A percentile compares a stretch with the other conserved stretches of the same genome.
Conservation (phyloP, 176 grass and related monocot genomes). For the Melocanna baccifera region DNA sequence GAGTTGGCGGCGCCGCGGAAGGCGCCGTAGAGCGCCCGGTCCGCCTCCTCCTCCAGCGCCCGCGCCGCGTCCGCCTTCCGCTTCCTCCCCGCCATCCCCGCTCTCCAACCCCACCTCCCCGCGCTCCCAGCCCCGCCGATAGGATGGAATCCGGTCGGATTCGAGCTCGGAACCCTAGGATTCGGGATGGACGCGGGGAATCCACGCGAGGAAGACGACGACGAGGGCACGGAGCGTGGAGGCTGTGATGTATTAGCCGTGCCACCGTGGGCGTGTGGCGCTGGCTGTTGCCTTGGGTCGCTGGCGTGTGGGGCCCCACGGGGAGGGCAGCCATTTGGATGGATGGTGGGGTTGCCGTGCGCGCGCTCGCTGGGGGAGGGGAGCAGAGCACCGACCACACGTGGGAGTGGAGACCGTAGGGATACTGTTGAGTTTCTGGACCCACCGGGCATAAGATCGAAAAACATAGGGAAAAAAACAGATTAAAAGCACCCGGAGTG, state of each 20-base stretch:
- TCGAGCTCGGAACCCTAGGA: neutral
- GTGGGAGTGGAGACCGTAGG: no score
- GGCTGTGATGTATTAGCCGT: no score
- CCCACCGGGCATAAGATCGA: no score
- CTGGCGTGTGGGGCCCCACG: neutral
- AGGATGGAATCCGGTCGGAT: neutral
- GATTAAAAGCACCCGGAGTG: no score
- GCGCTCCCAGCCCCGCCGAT: neutral
- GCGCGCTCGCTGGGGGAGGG: neutral
- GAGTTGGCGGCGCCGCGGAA: conserved; percentile 42
- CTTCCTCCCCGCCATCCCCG: neutral
- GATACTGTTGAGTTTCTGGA: no score
- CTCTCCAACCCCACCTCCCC: no score
- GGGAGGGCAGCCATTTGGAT: neutral
- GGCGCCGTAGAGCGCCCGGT: conserved; percentile 37
- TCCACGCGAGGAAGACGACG: neutral
- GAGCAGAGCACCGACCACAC: neutral
- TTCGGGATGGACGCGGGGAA: neutral
- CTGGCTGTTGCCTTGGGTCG: neutral
- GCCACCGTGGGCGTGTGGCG: no score
- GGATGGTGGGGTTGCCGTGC: neutral
- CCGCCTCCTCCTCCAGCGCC: conserved; percentile 35
- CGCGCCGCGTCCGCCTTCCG: conserved; percentile 32
- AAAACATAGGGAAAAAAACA: no score
- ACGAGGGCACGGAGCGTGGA: neutral